Evolutionary conservation across 345 rosid species (phyloP), one percentile per base, ranked within the genome.

Genomic region (Euphorbia peplus): DNA sequence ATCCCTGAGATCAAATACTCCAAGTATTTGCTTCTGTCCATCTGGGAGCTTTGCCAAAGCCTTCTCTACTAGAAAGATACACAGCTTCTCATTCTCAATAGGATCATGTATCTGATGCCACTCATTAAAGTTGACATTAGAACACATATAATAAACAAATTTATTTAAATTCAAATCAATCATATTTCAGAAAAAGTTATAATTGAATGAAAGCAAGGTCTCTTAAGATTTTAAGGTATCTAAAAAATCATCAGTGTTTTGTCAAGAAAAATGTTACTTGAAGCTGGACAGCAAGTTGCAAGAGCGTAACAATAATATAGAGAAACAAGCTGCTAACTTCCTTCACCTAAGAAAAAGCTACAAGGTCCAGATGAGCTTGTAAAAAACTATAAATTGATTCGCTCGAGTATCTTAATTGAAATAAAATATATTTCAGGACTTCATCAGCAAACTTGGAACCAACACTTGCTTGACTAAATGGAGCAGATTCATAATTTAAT

Each of bases 1-100:
- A 52, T 85, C 95, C 58, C 93, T 85, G 35, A 91, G 96, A 81
- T 91, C 97, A 79, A 88, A 29, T 64, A 91, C 72, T 68, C 86
- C 95, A 64, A 91, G 90, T 70, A 95, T 84, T 70, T 88, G 81
- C 56, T 86, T 81, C 84, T 88, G 76, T 44, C 93, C 93, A 51
- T 83, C 64, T 42, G 90, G 89, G 47, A 90, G 88, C 80, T 82
- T 91, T 65, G 82, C 79, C 72, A 91, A 66, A 70, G 96, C 96
- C 85, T 87, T 89, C 77, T 95, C 96, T 64, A 91, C 77, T 64
- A 79, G 66, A 77, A 81, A 89, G 5, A 78, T 84, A 13, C 99
- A 91, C 3, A 95, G 86, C 80, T 83, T 91, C 83, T 91, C 84
- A 77, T 93, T 75, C 68, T 93, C 93, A 41, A 81, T 25, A 60